Evolutionary conservation across 2,329 filamentous ascomycete genomes (phyloP), one percentile per base, ranked within the genome.

Genomic region (Paraphoma sp.): DNA sequence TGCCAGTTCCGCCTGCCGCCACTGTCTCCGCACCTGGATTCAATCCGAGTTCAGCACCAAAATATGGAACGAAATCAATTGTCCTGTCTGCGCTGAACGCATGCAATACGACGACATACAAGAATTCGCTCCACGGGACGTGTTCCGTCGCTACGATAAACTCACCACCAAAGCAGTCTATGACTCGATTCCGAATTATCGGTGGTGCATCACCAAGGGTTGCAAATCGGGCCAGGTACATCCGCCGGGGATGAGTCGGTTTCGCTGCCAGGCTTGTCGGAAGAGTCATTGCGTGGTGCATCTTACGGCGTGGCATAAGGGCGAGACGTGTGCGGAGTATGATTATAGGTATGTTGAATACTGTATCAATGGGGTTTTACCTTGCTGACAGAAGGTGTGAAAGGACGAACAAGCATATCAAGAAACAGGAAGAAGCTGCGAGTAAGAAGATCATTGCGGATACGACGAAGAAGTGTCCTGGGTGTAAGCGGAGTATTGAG

Each of bases 191-290:
- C 72, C 77, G 0, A 79, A 80, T 31, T 87, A 86, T 60, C 69
- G 80, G 12, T 86, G 83, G 81, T 88, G 85, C 61, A 78, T 84
- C 1, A 54, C 57, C 7, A 72, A 82, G 0, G 76, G 73, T 2
- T 88, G 86, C 62, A 78, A 74, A 8, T 80, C 77, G 1, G 84
- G 85, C 0, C 84, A 87, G 59, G 75, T 85, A 2, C 84, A 86
- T 45, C 73, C 76, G 1, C 53, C 62, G 1, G 65, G 64, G 1
- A 73, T 78, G 3, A 78, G 81, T 0, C 81, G 80, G 16, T 79
- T 80, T 66, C 54, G 67, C 5, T 81, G 79, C 56, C 59, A 60
- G 3, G 43, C 50, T 2, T 80, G 79, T 65, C 62, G 66, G 40
- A 73, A 68, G 49, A 65, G 65, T 30, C 71, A 78, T 47, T 81